Evolutionary conservation across 352 stramenopile species (phyloP), one percentile per base, ranked within the genome.

Genomic region (Globisporangium emineosum): DNA sequence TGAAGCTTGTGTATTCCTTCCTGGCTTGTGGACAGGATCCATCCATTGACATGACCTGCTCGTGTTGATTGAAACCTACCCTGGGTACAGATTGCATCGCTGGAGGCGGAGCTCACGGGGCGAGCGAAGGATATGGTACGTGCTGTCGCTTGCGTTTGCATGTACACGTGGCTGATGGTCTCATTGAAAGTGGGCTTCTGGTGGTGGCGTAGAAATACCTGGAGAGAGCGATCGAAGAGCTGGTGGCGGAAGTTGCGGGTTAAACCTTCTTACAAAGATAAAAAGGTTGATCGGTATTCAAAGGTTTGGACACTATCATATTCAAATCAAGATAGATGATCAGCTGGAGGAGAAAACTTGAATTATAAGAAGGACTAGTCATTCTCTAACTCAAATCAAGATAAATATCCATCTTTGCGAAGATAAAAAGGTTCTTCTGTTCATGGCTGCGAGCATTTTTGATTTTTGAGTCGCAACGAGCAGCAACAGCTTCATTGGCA

Each of bases 111-210:
- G 55, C 37, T 82, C 19, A 32, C 68, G 33, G 72, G 72, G 0
- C 70, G 72, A 47, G 60, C 70, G 27, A 66, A 74, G 12, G 72
- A 82, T n/a, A 66, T 82, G 75, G 75, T 78, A 67, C 35, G 67
- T 52, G 17, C 17, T 17, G 3, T 33, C 6, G 6, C 33, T 61
- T 37, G 33, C 10, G 4, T 37, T 27, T 13, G 15, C 32, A n/a
- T 19, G 17, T 13, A 3, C 37, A 21, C 9, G 15, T 45, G 37
- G 4, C 15, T 52, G 19, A 17, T 61, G 21, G 7, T 27, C 4
- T 40, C 17, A 9, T 51, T 59, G 17, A 12, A 47, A 23, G 17
- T 35, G 30, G 12, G n/a, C 13, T 58, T 8, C 27, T 9, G 10
- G 10, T 8, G 3, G 9, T 53, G 12, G 42, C 8, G 42, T n/a